Base-by-base conservation (phyloP, 441 rosid species). In the Populus trichocarpa region DNA sequence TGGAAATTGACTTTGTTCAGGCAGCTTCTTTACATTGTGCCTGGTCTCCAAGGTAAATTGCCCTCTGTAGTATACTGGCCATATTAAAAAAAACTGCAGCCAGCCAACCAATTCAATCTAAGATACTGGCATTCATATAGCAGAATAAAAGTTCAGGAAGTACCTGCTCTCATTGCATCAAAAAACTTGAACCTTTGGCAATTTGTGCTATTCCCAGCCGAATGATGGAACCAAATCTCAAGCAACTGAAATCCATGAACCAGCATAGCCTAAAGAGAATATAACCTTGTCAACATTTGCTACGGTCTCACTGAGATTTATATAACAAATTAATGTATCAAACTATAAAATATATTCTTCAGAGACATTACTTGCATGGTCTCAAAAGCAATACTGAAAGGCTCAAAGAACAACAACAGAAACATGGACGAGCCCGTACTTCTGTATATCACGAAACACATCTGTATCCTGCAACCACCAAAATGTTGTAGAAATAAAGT, bases 241-340 rank as follows among this genome's bases (percentile, higher is more conserved):
- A 96, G 95, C 75, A 94, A 82, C 89, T 96, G 99, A 87, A 94
- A 94, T 64, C 99, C 99, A 79, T 96, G 98, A 80, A 94, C 91
- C 86, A 94, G 82, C 85, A 91, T 85, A 30, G 97, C 98, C 99
- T 96, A 81, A 85, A 86, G 67, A 77, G 73, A 78, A 75, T 66
- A 78, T 59, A 66, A 20, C 67, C 35, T 13, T 42, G 42, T 69
- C 16, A 9, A 72, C 30, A 28, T 66, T 46, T 65, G 35, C 25
- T 20, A 79, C 5, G 74, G 77, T 20, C 40, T 46, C 40, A 30
- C 14, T 61, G 12, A 61, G 13, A 61, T 61, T 61, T 46, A 22
- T 7, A 20, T 57, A 57, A 10, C 66, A 23, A 61, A 9, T 61
- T 61, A 22, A 3, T 61, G 70, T 65, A 36, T 6, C n/a, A 38